Base-by-base conservation (phyloP, 1,284 basidiomycete genomes). In the Spongispora temasekensis region DNA sequence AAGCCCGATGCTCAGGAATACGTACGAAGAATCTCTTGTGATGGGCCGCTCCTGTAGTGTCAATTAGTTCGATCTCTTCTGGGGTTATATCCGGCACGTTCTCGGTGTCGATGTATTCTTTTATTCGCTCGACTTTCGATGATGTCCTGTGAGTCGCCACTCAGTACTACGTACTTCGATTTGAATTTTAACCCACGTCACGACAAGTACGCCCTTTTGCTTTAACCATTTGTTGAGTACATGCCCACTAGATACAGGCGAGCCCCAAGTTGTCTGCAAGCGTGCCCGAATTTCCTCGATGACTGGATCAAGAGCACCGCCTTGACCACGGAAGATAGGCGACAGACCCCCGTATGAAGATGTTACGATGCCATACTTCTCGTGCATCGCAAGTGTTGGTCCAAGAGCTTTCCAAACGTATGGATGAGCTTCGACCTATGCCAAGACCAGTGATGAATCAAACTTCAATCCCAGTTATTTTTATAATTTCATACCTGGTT, bases 401-500 rank as follows among this genome's bases (percentile, higher is more conserved):
- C 81, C 75, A 32, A 83, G 73, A 7, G 81, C 79, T 66, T 85
- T 82, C 78, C 83, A 87, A 46, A 93, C 77, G 72, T 94, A 92
- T 5, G 93, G 91, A 71, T 95, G 91, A 60, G 87, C 84, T 72
- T 95, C 92, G 58, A 95, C 86, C 90, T 89, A 48, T 59, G 61
- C 25, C 32, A 25, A 55, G 2, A 15, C 53, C 3, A n/a, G 74
- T 61, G 19, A 65, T 19, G 8, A 48, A 58, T 37, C 19, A 53
- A 35, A 44, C 5, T 1, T 3, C 10, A 25, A 37, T 17, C 9
- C 17, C 12, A 25, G 27, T 48, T 32, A 32, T 19, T 8, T 31
- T 4, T 53, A 12, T 46, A n/a, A n/a, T n/a, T 35, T 56, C 72
- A 57, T 60, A 88, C 92, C 84, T 95, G 94, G 71, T 95, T 95